Percentiles rank a stretch among this genome's conserved stretches.
Evolutionary conservation across 1,284 basidiomycete species (phyloP).

Genomic region (Cutaneotrichosporon arboriforme): DNA sequence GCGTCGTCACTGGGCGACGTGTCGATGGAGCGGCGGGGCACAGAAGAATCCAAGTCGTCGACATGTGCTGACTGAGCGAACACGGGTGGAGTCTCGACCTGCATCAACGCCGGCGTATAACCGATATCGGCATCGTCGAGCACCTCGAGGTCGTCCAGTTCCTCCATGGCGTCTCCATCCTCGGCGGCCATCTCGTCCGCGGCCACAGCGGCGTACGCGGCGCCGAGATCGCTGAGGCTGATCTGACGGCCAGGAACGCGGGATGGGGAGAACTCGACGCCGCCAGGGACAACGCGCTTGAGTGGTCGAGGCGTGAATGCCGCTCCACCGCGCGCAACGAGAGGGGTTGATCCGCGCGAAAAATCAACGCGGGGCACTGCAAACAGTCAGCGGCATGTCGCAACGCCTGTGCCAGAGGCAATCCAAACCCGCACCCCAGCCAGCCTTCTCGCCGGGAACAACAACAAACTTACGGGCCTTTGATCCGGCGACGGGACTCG

Average conservation of each 20-base stretch:
- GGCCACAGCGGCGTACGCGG: not conserved
- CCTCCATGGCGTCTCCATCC: constrained; percentile 1
- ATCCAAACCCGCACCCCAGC: no score
- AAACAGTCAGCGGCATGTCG: no score
- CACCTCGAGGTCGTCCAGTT: constrained; percentile 3
- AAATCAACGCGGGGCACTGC: constrained; percentile 13
- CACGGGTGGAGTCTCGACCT: no score
- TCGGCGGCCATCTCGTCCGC: not conserved
- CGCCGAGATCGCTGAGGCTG: constrained; percentile 9
- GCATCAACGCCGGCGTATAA: no score
- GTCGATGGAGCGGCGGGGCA: no score
- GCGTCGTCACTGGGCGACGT: no score
- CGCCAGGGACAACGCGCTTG: not conserved
- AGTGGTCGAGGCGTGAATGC: constrained; percentile 6
- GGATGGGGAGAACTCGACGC: not conserved
- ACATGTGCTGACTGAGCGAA: no score
- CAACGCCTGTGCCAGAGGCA: no score
- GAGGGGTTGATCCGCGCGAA: constrained; percentile 1
- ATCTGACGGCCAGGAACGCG: constrained; percentile 7
- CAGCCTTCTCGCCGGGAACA: not conserved
- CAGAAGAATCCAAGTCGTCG: no score
- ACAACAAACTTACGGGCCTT: not conserved
- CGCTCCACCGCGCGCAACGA: constrained; percentile 5
- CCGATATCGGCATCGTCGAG: not conserved
- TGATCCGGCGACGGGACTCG: not conserved